Evolutionary conservation across 208 protist species (phyloP).

Genomic region (Trypanosoma scelopori): DNA sequence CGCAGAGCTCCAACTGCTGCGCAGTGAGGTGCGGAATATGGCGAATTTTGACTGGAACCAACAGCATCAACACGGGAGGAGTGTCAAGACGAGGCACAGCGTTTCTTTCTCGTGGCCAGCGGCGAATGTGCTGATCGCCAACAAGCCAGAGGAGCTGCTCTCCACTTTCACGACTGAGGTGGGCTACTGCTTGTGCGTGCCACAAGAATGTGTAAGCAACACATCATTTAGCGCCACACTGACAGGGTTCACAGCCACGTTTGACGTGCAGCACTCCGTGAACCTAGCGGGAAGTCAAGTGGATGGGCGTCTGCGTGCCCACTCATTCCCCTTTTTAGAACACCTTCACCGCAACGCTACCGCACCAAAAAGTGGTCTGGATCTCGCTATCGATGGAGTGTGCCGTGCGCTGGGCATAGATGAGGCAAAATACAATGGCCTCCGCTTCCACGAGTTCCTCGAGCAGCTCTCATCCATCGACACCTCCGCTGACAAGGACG

Average conservation of each 20-base stretch:
- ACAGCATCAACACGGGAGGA: slow-evolving; percentile 1
- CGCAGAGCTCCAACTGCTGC: neutral
- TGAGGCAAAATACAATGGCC: slow-evolving; percentile 39
- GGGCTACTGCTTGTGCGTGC: slow-evolving; percentile 35
- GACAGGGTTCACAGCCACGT: slow-evolving; percentile 32
- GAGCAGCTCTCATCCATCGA: slow-evolving; percentile 33
- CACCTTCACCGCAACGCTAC: slow-evolving; percentile 29
- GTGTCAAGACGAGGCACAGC: slow-evolving; percentile 40
- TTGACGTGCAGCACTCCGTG: slow-evolving; percentile 36
- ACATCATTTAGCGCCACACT: slow-evolving; percentile 12
- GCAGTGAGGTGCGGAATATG: slow-evolving; percentile 2
- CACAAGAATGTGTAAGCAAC: slow-evolving; percentile 36
- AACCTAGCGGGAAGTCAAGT: slow-evolving; percentile 28
- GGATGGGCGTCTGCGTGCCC: slow-evolving; percentile 28
- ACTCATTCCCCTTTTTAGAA: slow-evolving; percentile 37
- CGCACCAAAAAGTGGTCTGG: slow-evolving; percentile 40
- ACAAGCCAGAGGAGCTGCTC: slow-evolving; percentile 51
- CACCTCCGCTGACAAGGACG: slow-evolving; percentile 42
- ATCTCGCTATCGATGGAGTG: slow-evolving; percentile 46
- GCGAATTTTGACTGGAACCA: slow-evolving; percentile 3
- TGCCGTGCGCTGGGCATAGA: slow-evolving; percentile 33
- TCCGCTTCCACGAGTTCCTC: slow-evolving; percentile 49
- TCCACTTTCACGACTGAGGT: slow-evolving; percentile 31
- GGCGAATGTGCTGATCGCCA: slow-evolving; percentile 28
- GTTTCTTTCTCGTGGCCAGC: slow-evolving; percentile 36